Evolutionary conservation across 441 rosid species (phyloP), one percentile per base, ranked within the genome.

Genomic region (Breynia disticha): DNA sequence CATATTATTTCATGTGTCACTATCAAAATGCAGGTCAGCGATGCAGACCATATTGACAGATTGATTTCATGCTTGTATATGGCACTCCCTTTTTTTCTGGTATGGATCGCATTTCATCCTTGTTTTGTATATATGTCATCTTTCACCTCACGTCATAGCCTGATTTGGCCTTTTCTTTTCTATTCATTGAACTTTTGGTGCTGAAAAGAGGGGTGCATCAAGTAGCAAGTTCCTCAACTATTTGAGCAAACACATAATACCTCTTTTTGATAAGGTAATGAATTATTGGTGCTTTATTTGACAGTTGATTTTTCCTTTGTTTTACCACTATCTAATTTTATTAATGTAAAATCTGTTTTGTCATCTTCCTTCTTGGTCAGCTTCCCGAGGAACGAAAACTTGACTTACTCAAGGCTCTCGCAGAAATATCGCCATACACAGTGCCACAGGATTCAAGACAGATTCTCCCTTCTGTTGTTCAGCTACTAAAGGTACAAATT

Each of bases 361-460:
- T 56, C 28, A 44, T 59, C 64, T 16, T 37, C 28, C 54, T 46
- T 56, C 49, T 44, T 37, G 69, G 52, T 38, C 84, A 93, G 99
- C 97, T 93, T 68, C 99, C 89, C 10, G 96, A 89, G 74, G 96
- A 83, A 61, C 78, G 97, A 67, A 89, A 84, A 68, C 90, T 93
- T 55, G 99, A 93, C 78, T 72, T 89, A 72, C 96, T 89, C 52
- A 93, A 89, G 71, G 90, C 86, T 32, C 83, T 93, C 48, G 93
- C 96, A 58, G 99, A 93, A 70, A 83, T 79, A 48, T 87, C 97
- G 6, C 90, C 97, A 65, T 83, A 77, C 71, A 79, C 95, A 28
- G 74, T 78, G 35, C 88, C 96, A 19, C 97, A 83, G 59, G 99
- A 89, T 71, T 86, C 97, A 60, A 80, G 96, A 28, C 97, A 93